Base-by-base conservation (phyloP, 805 yeast species). In the Maudiozyma barnettii region DNA sequence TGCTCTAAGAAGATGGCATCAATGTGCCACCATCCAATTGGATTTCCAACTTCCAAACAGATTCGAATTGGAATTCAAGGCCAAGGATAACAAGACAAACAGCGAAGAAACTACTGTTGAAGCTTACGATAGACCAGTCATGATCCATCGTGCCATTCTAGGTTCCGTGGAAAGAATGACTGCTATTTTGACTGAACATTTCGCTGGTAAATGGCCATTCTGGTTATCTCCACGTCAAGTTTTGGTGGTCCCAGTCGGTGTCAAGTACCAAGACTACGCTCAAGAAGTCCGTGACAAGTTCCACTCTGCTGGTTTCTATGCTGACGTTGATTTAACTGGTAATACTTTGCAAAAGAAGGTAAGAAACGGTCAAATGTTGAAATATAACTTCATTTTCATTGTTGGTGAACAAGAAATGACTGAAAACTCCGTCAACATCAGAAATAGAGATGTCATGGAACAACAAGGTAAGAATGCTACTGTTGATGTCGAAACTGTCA, bases 191-290 rank as follows among this genome's bases (percentile, higher is more conserved):
- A 90, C 95, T 50, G 99, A 93, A 72, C 99, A 93, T 74, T 93
- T 76, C 72, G 96, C 90, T 65, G 99, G 99, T 63, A 93, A 89
- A 68, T 93, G 99, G 99, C 99, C 99, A 63, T 87, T 93, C 78
- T 93, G 99, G 99, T 77, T 93, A 65, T 90, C 98, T n/a, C 99
- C 99, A 63, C 84, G 99, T 74, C 99, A 93, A 73, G 78, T 91
- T 49, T 75, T 91, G 59, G 95, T 93, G 60, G 93, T 93, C 29
- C 99, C 99, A 58, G 97, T 93, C 59, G 97, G 96, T 63, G 95
- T 85, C 54, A 88, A 86, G 69, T 91, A 83, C 75, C 81, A 75
- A 62, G 95, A 82, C 54, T 93, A 93, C 64, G 99, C 98, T 39
- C 81, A 83, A 67, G 73, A 79, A 58, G 84, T 93, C 54, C 81